phyloP scores from a whole-genome alignment of 768 basidiomycete genomes.

The Cystofilobasidium capitatum region DNA sequence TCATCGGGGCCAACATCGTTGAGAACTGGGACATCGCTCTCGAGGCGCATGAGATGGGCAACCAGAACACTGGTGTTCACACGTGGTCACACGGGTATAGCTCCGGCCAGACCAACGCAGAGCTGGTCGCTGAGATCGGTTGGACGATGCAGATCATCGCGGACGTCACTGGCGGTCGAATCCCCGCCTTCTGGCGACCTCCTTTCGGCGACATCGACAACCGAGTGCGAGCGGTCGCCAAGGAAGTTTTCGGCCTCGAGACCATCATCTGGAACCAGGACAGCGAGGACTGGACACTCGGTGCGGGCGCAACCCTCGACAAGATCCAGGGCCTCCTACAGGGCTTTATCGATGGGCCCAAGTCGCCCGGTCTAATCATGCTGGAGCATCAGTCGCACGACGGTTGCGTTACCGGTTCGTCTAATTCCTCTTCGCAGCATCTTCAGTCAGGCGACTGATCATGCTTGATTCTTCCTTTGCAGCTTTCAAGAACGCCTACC shows the following conservation, averaged over 20 bases:
- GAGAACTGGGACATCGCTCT: conserved; percentile 36
- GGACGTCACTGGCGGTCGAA: conserved; percentile 65
- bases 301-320: neutral
- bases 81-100: conserved; percentile 28
- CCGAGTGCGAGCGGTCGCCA: conserved; percentile 74
- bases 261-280: conserved; percentile 90
- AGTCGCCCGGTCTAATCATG: conserved; percentile 66
- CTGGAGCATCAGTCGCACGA: conserved; percentile 73
- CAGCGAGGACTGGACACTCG: conserved; percentile 28
- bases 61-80: conserved; percentile 20
- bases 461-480: neutral
- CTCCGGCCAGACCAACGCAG: conserved; percentile 49
- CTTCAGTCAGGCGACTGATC: neutral
- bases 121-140: conserved; percentile 64
- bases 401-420: conserved; percentile 46
- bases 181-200: conserved; percentile 55
- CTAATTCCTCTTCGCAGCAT: neutral
- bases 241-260: conserved; percentile 70
- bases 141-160: conserved; percentile 72
- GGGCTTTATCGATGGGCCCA: conserved; percentile 49
- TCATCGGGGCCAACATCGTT: conserved; percentile 72
- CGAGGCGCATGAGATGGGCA: conserved; percentile 6
- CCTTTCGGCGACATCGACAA: conserved; percentile 46
- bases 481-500: conserved; percentile 30
- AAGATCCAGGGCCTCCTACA: neutral